These are phyloP conservation scores for Takakia lepidozioides DNA, from an alignment of 225 moss, liverwort and hornwort genomes.

Conservation along the genomic window DNA sequence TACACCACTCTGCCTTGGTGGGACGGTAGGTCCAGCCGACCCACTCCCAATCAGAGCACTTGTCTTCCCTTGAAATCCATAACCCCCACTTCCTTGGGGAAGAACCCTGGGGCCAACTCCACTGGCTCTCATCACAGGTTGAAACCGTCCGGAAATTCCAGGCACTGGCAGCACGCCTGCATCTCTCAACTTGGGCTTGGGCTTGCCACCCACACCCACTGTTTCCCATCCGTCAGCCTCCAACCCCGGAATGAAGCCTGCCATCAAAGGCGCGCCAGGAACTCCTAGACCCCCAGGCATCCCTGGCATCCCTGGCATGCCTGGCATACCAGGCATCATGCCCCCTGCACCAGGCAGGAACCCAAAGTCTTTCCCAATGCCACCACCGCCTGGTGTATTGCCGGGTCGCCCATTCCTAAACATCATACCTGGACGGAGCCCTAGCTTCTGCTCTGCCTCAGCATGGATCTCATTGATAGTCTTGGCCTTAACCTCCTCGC, in stretches of 20 bases:
- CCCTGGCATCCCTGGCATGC: constrained; percentile 11
- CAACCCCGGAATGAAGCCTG: constrained; percentile 17
- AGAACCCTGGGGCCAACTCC: constrained; percentile 36
- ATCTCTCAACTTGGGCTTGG: constrained; percentile 7
- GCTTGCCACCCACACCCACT: constrained; percentile 16
- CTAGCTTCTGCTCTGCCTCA: constrained; percentile 71
- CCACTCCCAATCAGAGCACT: constrained; percentile 67
- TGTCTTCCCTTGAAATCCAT: constrained; percentile 53
- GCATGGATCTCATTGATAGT: constrained; percentile 71
- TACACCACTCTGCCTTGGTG: constrained; percentile 19
- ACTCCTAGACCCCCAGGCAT: constrained; percentile 19
- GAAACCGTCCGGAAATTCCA: no score
- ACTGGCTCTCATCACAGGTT: constrained; percentile 32
- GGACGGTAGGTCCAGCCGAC: constrained; percentile 3
- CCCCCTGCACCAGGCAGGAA: constrained; percentile 32
- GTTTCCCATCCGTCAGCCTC: constrained; percentile 47
- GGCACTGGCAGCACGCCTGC: constrained; percentile 38
- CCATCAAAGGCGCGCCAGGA: constrained; percentile 19
- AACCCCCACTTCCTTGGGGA: constrained; percentile 50
- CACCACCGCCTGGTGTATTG: constrained; percentile 19
- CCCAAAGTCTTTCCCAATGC: constrained; percentile 31
- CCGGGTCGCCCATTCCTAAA: constrained; percentile 45
- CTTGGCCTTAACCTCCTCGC: constrained; percentile 74
- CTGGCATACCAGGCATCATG: constrained; percentile 42
- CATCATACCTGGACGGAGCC: constrained; percentile 46